These are phyloP conservation scores for Phytophthora tentaculata DNA, from an alignment of 352 stramenopile genomes.

Conservation along the genomic window DNA sequence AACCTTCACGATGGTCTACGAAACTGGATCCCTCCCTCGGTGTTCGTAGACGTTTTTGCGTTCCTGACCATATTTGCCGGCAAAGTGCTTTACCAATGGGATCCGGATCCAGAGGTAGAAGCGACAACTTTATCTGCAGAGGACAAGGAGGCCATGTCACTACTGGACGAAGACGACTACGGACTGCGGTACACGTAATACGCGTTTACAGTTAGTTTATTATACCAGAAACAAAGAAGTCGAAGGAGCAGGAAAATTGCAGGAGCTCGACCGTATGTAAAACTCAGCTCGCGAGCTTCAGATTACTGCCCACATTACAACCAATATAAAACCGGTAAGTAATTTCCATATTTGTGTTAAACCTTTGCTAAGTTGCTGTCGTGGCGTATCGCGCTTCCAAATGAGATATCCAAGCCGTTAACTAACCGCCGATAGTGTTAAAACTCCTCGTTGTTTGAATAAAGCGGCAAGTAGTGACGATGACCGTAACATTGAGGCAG, in stretches of 20 bases:
- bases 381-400: no score
- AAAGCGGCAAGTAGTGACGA: constrained; percentile 10
- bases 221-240: constrained; percentile 22
- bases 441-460: constrained; percentile 33
- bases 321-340: constrained; percentile 9
- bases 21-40: constrained; percentile 76
- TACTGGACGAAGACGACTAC: constrained; percentile 76
- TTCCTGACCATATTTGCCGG: constrained; percentile 72
- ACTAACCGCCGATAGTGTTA: constrained; percentile 24
- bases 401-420: no score
- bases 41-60: constrained; percentile 74
- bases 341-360: neutral
- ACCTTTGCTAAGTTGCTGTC: no score
- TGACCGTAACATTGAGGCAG: constrained; percentile 57
- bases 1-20: constrained; percentile 60
- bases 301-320: no score
- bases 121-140: constrained; percentile 83
- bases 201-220: constrained; percentile 4
- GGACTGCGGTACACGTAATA: constrained; percentile 77
- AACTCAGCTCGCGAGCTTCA: no score
- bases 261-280: no score
- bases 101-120: constrained; percentile 77
- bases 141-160: constrained; percentile 82
- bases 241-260: constrained; percentile 19
- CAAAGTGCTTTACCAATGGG: constrained; percentile 84